phyloP scores from a whole-genome alignment of 169 alveolate species.

The Perkinsus olseni region DNA sequence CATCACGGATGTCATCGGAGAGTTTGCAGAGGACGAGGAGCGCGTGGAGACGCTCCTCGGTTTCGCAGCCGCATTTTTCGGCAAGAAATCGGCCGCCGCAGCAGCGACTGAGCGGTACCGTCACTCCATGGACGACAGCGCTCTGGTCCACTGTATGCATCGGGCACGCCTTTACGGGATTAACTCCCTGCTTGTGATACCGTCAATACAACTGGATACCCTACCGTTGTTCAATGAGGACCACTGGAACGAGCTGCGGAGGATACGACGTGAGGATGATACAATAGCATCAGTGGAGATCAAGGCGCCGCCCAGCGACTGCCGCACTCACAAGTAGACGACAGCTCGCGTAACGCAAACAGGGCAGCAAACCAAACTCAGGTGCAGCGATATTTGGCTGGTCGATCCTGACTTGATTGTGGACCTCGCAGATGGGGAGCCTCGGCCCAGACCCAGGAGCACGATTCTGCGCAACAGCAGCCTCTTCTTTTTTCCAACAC shows the following conservation, averaged over 20 bases:
- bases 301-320: background rate
- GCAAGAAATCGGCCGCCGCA: background rate
- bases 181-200: background rate
- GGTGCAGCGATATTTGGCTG: background rate
- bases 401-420: background rate
- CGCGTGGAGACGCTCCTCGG: background rate
- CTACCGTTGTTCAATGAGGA: background rate
- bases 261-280: background rate
- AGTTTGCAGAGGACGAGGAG: background rate
- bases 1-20: background rate
- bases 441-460: background rate
- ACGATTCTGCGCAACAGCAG: background rate
- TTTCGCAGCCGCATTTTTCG: background rate
- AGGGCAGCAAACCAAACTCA: background rate
- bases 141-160: background rate
- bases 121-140: background rate
- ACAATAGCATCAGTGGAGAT: background rate
- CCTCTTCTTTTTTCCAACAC: background rate
- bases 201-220: background rate
- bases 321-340: background rate
- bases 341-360: background rate
- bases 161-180: background rate
- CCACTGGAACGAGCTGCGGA: background rate
- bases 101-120: background rate
- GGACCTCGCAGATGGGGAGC: background rate